A percentile compares a stretch with the other conserved stretches of the same genome.
Conservation (phyloP, 129 eudicot genomes). For the Pseudognaphalium luteoalbum region DNA sequence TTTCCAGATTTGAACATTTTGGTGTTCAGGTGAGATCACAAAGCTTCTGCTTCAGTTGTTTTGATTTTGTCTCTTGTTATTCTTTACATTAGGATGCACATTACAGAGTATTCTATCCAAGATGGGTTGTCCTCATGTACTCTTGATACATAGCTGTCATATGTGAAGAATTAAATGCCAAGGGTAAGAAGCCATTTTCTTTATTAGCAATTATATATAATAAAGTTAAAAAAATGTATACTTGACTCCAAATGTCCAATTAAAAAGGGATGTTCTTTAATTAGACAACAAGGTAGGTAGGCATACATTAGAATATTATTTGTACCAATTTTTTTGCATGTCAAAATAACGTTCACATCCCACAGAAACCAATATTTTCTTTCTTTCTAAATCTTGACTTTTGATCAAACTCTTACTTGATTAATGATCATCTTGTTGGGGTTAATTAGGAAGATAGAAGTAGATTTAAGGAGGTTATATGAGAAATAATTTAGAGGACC, state of each 20-base stretch:
- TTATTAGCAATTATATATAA: slow-evolving; percentile 17
- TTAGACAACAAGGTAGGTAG: slow-evolving; percentile 43
- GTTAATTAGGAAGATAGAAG: neutral
- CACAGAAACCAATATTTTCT: neutral
- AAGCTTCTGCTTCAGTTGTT: neutral
- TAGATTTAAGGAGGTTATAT: neutral
- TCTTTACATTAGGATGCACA: slow-evolving; percentile 28
- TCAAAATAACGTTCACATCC: slow-evolving; percentile 32
- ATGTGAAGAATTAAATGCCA: slow-evolving; percentile 37
- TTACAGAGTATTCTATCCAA: neutral
- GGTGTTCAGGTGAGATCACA: slow-evolving; percentile 15
- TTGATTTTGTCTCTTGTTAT: slow-evolving; percentile 9
- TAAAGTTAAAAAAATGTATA: neutral
- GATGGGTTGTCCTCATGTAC: slow-evolving; percentile 29
- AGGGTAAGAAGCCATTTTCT: slow-evolving; percentile 44
- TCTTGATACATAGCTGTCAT: slow-evolving; percentile 36
- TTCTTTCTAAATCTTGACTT: neutral
- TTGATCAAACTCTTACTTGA: neutral
- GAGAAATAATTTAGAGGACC: slow-evolving; percentile 8
- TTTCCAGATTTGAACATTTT: slow-evolving; percentile 80
- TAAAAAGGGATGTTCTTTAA: slow-evolving; percentile 30
- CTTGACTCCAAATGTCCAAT: slow-evolving; percentile 7
- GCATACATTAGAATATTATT: slow-evolving; percentile 25
- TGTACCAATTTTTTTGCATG: slow-evolving; percentile 1
- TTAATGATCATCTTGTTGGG: neutral